Conservation (phyloP, 2,329 filamentous ascomycete genomes). For the Orbilia javanica region DNA sequence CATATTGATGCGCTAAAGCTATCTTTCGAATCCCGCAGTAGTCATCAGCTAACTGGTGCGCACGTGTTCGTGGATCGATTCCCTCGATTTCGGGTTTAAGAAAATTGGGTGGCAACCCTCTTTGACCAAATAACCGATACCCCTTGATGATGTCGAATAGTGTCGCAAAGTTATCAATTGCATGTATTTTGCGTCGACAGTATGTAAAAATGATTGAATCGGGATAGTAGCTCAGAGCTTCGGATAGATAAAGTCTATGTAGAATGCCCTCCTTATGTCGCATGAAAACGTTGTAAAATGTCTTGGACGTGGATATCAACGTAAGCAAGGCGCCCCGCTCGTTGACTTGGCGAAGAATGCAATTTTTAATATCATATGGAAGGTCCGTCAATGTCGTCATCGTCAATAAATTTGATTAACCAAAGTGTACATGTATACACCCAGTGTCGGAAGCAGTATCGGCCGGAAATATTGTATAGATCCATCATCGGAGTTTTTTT, state of each 20-base stretch:
- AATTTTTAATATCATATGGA: conserved; percentile 51
- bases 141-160: not conserved
- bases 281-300: conserved; percentile 32
- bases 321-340: conserved; percentile 15
- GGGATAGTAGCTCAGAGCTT: conserved; percentile 32
- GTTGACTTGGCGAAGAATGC: conserved; percentile 21
- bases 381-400: conserved; percentile 34
- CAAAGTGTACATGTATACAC: not conserved
- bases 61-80: conserved; percentile 14
- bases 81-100: not conserved
- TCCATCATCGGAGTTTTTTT: not conserved
- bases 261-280: conserved; percentile 30
- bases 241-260: conserved; percentile 29
- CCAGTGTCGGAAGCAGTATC: not conserved
- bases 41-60: conserved; percentile 26
- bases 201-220: conserved; percentile 41
- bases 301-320: conserved; percentile 20
- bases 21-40: conserved; percentile 48
- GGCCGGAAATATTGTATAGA: not conserved
- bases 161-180: not conserved
- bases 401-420: not conserved
- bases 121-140: conserved; percentile 9
- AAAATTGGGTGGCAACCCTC: conserved; percentile 5
- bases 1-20: conserved; percentile 33
- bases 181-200: conserved; percentile 12